phyloP scores from a whole-genome alignment of 352 stramenopile genomes.

The Pythium coloratum region DNA sequence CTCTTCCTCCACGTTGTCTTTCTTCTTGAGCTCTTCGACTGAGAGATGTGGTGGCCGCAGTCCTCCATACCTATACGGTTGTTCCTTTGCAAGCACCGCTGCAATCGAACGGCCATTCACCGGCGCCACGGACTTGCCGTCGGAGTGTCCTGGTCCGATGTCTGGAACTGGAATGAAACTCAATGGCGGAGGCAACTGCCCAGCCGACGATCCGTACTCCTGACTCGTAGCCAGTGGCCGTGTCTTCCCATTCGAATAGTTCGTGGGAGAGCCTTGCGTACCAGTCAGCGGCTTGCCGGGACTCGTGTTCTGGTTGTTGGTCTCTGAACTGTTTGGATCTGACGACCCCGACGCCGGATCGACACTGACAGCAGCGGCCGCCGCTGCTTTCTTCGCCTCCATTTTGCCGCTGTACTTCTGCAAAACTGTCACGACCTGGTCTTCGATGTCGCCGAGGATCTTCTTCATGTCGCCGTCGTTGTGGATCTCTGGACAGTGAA shows the following conservation, averaged over 20 bases:
- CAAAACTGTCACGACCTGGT: slow-evolving; percentile 64
- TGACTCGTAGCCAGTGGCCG: background rate
- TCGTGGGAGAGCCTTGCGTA: background rate
- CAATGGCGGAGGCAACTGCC: slow-evolving; percentile 16
- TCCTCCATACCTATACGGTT: slow-evolving; percentile 70
- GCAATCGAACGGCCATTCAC: slow-evolving; percentile 31
- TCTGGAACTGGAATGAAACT: slow-evolving; percentile 24
- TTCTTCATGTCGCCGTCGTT: slow-evolving; percentile 74
- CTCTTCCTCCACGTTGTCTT: slow-evolving; percentile 84
- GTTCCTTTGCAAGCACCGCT: slow-evolving; percentile 53
- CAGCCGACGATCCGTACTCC: background rate
- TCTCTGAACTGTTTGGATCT: background rate
- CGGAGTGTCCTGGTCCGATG: background rate
- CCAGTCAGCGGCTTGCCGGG: slow-evolving; percentile 13
- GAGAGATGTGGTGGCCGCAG: slow-evolving; percentile 70
- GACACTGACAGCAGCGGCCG: slow-evolving; percentile 12
- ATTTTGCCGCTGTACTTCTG: slow-evolving; percentile 70
- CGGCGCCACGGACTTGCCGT: slow-evolving; percentile 1
- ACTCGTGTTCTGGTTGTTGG: slow-evolving; percentile 24
- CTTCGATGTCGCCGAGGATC: slow-evolving; percentile 73
- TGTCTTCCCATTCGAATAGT: background rate
- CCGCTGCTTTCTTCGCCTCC: slow-evolving; percentile 38
- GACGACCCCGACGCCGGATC: slow-evolving; percentile 3
- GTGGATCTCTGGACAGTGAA: slow-evolving; percentile 67
- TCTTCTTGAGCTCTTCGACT: slow-evolving; percentile 77